These are phyloP conservation scores for Antarctomyces pellizariae DNA, from an alignment of 495 filamentous ascomycete genomes.

Conservation along the genomic window DNA sequence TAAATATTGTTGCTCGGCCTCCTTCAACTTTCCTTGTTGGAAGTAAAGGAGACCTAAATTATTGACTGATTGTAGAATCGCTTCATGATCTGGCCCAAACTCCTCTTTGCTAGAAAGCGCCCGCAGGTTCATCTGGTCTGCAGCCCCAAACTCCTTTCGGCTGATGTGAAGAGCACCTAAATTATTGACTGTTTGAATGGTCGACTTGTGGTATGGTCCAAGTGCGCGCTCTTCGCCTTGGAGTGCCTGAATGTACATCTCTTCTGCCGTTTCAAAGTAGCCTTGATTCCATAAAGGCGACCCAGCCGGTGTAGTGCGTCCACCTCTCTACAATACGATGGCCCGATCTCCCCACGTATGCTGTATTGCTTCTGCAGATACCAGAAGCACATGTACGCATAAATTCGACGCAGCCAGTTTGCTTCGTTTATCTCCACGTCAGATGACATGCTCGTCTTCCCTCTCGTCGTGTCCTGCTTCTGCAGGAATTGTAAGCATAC, in stretches of 20 bases:
- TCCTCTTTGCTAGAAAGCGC: conserved; percentile 16
- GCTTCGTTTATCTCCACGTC: too few relatives aligned
- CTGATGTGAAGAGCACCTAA: conserved; percentile 11
- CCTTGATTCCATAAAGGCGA: conserved; percentile 12
- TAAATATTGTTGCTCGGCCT: conserved; percentile 14
- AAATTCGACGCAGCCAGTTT: too few relatives aligned
- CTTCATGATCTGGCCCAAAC: conserved; percentile 16
- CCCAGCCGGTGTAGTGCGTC: conserved; percentile 12
- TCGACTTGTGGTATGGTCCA: conserved; percentile 17
- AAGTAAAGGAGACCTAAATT: conserved; percentile 13
- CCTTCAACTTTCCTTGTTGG: conserved; percentile 10
- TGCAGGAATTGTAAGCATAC: too few relatives aligned
- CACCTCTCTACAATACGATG: conserved; percentile 9
- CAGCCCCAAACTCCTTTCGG: conserved; percentile 11
- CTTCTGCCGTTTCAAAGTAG: conserved; percentile 12
- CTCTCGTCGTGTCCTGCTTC: too few relatives aligned
- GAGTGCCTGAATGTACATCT: conserved; percentile 15
- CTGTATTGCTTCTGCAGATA: conserved; percentile 14
- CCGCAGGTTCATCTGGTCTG: conserved; percentile 14
- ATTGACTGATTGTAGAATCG: conserved; percentile 14
- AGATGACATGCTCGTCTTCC: too few relatives aligned
- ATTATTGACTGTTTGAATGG: conserved; percentile 14
- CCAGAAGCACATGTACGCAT: too few relatives aligned
- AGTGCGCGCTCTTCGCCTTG: conserved; percentile 15
- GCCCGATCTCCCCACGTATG: conserved; percentile 13